Evolutionary conservation across 768 basidiomycete species (phyloP), one percentile per base, ranked within the genome.

Genomic region (Pilatotrama ljubarskyi): DNA sequence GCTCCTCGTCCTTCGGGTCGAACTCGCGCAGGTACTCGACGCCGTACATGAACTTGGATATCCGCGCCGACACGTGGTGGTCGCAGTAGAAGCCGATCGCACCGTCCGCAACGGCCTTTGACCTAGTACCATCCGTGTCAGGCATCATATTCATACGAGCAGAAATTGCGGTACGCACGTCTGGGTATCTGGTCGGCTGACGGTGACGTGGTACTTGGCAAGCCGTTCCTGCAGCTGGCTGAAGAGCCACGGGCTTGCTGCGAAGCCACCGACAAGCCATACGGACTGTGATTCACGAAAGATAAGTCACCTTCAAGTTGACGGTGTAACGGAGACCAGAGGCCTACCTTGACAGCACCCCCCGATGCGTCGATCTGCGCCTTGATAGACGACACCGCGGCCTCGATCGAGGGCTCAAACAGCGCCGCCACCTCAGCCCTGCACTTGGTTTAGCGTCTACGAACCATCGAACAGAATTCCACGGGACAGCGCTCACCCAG

Each of bases 31-130:
- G 75, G 68, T 84, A 91, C 70, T 91, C 89, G 46, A 91, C 90
- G 15, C 90, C 90, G 68, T 91, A 93, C 84, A 90, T 85, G 68
- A 68, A 91, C 69, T 81, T 90, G 29, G 88, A 88, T 77, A 91
- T 84, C 43, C 90, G 83, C 22, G 90, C 88, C 5, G 88, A 88
- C 55, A 93, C 91, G 65, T 91, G 86, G 62, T 91, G 91, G 66
- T 91, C 90, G 64, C 87, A 88, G 72, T 90, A 91, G 72, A 91
- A 93, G 26, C 89, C 89, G 62, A 92, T 83, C 1, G 90, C 89
- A 24, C 91, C 90, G 63, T 93, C 89, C 29, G 91, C 89, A 7
- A 91, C 90, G 3, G 91, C 90, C 72, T 93, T 93, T 17, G 91
- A 91, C 14, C 90, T 91, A 66, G 29, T 10, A 4, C 29, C 29